Base-by-base conservation (phyloP, 805 yeast genomes). In the Spathaspora sp. region DNA sequence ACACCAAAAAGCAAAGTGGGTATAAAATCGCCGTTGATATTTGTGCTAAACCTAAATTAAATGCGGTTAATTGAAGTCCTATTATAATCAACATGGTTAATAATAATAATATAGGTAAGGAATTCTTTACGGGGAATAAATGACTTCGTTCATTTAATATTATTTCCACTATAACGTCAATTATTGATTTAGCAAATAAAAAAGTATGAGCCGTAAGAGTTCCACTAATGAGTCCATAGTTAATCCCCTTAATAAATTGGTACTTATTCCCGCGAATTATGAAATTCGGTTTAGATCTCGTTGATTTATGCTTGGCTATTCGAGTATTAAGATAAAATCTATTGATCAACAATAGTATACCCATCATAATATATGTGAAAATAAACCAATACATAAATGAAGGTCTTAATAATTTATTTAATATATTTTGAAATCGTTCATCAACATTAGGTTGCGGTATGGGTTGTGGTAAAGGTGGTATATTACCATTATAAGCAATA, bases 1-100 rank as follows among this genome's bases (percentile, higher is more conserved):
- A 90, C 44, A 89, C 81, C 67, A 94, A 86, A 65, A 91, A 91
- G 32, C 91, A 87, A 55, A 91, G 70, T 0, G 97, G 97, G 62
- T 90, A 91, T 31, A 91, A 73, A 16, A 89, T 78, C 1, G 93
- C 82, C 0, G 97, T 88, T 49, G 90, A 83, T 42, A 85, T 78
- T 52, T 77, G 77, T 47, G 82, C 77, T 50, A 90, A 74, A 0
- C 96, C 96, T 59, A 80, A 75, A 68, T 90, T 90, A 53, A 91
- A 76, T 40, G 88, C 81, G 52, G 79, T 83, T 49, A 90, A 75
- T 63, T 90, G 97, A 12, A 82, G 72, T 2, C 87, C 77, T 8
- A 94, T 89, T 35, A 89, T 76, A 3, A 75, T 63, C 16, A 87
- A 69, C 69, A 89, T 86, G 1, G 77, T 60, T 0, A 70, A 44